A percentile compares a stretch with the other conserved stretches of the same genome.
Conservation (phyloP, 2,329 filamentous ascomycete genomes). For the Hyphodiscus sp. region DNA sequence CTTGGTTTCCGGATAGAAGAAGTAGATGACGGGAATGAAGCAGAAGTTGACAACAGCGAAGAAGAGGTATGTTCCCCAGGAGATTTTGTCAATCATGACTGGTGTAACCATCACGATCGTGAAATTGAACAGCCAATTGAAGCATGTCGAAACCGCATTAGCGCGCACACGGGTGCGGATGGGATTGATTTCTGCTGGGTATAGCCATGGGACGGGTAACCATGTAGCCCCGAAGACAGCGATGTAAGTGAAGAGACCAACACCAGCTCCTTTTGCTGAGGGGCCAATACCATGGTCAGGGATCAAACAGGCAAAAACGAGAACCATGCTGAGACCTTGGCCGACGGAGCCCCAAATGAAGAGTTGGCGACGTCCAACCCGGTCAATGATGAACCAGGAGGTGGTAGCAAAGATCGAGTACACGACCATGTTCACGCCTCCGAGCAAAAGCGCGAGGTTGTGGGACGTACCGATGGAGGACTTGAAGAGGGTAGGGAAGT, state of each 20-base stretch:
- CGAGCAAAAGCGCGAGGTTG: slow-evolving; percentile 46
- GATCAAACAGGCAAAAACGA: slow-evolving; percentile 37
- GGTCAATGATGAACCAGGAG: slow-evolving; percentile 47
- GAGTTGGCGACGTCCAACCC: slow-evolving; percentile 61
- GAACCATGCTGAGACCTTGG: slow-evolving; percentile 59
- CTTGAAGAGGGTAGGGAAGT: slow-evolving; percentile 46
- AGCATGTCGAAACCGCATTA: slow-evolving; percentile 56
- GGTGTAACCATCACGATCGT: slow-evolving; percentile 38
- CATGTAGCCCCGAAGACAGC: slow-evolving; percentile 54
- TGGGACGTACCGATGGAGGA: slow-evolving; percentile 39
- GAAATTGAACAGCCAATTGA: slow-evolving; percentile 49
- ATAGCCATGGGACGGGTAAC: slow-evolving; percentile 57
- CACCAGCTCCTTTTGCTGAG: slow-evolving; percentile 34
- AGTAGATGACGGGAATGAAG: slow-evolving; percentile 34
- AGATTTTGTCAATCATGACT: slow-evolving; percentile 30
- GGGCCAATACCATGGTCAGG: slow-evolving; percentile 22
- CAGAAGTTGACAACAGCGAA: slow-evolving; percentile 33
- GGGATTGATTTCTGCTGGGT: slow-evolving; percentile 55
- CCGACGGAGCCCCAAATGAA: slow-evolving; percentile 65
- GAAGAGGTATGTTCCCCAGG: slow-evolving; percentile 33
- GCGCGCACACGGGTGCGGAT: slow-evolving; percentile 54
- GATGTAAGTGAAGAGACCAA: slow-evolving; percentile 57
- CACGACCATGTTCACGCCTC: slow-evolving; percentile 50
- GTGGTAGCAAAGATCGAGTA: slow-evolving; percentile 46
- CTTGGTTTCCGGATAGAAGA: slow-evolving; percentile 44